Base-by-base conservation (phyloP, 108 stramenopile species). In the Thalassiosira profunda region DNA sequence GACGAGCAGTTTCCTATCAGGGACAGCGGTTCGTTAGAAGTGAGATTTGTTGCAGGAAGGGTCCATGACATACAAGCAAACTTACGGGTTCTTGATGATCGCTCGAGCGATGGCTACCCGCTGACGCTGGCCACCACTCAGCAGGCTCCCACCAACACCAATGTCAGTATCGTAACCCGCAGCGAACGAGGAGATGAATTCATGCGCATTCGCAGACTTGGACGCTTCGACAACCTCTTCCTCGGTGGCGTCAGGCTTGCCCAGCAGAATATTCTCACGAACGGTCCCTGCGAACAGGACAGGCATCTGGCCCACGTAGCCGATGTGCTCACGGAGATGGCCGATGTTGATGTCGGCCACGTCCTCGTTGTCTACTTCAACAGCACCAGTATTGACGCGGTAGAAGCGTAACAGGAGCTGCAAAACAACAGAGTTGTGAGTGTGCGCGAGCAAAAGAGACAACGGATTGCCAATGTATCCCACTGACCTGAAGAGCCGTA, bases 101-200 rank as follows among this genome's bases (percentile, higher is more conserved):
- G 91, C 88, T 6, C 91, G 80, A 7, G 98, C 97, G 41, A 97
- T 78, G 20, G 92, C 95, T 29, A 99, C 80, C 38, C 98, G 73
- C 36, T 96, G 96, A 21, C 93, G 80, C 79, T 99, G 97, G 1
- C 98, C 98, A 8, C 97, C 97, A 36, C 74, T 79, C 1, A 98
- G 77, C 47, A 73, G 67, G 17, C 82, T 88, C 0, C 87, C 85
- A 3, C 83, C 70, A 37, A 83, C 86, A 7, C 88, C 87, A 52
- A 93, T 75, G 18, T 56, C 36, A 5, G 84, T 84, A 5, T 72
- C 29, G 44, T 71, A 77, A 18, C 73, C 82, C 20, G 79, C 47
- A 4, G 74, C 44, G 10, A 88, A 64, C 10, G 21, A 11, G 37
- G 48, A 66, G 61, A 88, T 82, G 56, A 91, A 91, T 47, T 85